phyloP scores from a whole-genome alignment of 768 basidiomycete genomes.

The Podaxis pistillaris region DNA sequence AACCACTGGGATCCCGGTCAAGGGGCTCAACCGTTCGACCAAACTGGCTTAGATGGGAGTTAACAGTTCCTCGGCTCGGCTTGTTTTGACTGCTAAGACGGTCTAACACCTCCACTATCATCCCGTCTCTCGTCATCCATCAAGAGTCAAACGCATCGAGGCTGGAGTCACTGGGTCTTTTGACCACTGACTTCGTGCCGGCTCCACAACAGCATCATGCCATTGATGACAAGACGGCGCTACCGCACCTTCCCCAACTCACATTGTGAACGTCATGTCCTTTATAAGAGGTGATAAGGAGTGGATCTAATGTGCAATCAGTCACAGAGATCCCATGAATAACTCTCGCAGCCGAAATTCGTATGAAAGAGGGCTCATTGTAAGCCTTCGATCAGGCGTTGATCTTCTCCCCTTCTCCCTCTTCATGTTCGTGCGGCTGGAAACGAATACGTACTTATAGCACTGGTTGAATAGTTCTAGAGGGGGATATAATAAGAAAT shows the following conservation, averaged over 20 bases:
- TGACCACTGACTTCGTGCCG: neutral
- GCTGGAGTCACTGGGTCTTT: neutral
- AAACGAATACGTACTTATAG: neutral
- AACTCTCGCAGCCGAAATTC: neutral
- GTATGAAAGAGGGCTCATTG: neutral
- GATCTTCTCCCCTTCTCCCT: neutral
- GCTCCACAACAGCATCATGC: conserved; percentile 1
- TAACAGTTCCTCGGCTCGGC: neutral
- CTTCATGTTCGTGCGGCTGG: neutral
- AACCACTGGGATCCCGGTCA: neutral
- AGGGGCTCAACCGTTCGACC: neutral
- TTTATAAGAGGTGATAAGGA: conserved; percentile 3
- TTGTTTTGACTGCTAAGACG: neutral
- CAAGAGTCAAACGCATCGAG: neutral
- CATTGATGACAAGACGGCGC: neutral
- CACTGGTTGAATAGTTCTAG: neutral
- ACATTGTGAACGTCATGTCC: neutral
- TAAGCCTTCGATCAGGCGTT: neutral
- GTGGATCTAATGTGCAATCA: neutral
- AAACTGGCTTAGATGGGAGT: neutral
- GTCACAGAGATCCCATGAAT: conserved; percentile 1
- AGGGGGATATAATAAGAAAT: conserved; percentile 1
- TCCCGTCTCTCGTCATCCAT: neutral
- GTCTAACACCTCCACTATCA: neutral
- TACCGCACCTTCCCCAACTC: neutral